Percentiles rank a stretch among this genome's conserved stretches.
These are phyloP conservation scores for Eucalyptus pauciflora DNA, from an alignment of 345 rosid species.

Conservation along the genomic window DNA sequence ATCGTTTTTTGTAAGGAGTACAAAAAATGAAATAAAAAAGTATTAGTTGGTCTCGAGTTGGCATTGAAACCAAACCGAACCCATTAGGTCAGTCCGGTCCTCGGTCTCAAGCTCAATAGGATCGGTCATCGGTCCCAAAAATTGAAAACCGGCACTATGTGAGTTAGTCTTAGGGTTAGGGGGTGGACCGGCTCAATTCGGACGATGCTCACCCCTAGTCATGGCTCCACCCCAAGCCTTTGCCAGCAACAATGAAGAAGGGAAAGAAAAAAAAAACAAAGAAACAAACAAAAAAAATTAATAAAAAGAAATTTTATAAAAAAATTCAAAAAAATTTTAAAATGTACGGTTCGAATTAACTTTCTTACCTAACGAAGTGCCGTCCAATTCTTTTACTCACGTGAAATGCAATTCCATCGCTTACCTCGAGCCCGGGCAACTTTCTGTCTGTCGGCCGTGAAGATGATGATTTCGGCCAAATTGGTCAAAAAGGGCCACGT, in stretches of 20 bases:
- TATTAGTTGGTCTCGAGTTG: too few species aligned
- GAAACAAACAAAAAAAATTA: too few species aligned
- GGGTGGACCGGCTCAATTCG: too few species aligned
- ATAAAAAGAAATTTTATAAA: too few species aligned
- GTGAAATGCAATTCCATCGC: background rate
- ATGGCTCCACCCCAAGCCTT: background rate
- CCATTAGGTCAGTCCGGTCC: too few species aligned
- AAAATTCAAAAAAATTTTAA: fast-evolving
- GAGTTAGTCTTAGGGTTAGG: too few species aligned
- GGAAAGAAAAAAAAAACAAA: background rate
- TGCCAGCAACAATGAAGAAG: background rate
- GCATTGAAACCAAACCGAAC: too few species aligned
- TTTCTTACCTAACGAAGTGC: background rate
- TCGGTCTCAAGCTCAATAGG: too few species aligned
- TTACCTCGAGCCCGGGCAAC: background rate
- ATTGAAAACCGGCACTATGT: too few species aligned
- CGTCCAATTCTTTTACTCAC: background rate
- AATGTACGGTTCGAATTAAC: background rate
- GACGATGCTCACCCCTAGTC: background rate
- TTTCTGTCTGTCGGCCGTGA: background rate
- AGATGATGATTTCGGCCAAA: background rate
- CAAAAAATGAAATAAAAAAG: too few species aligned
- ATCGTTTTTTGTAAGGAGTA: too few species aligned
- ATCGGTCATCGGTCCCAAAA: too few species aligned
- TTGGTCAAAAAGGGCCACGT: background rate